Conservation (phyloP, 169 alveolate genomes). For the Cryptosporidium ubiquitum region DNA sequence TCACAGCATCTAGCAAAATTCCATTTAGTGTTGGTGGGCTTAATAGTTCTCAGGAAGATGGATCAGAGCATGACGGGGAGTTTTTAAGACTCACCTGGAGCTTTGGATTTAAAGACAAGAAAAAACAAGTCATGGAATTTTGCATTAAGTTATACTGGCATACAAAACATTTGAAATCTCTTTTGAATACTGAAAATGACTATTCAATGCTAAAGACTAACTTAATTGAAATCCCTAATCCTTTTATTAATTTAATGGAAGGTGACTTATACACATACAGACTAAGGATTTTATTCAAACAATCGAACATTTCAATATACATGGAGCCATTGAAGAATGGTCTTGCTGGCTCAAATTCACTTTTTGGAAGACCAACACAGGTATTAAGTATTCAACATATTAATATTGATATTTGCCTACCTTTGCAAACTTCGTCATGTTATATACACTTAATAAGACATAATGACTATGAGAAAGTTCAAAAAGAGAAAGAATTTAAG, state of each 20-base stretch:
- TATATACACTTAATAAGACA: constrained; percentile 32
- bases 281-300: constrained; percentile 35
- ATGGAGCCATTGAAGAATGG: constrained; percentile 28
- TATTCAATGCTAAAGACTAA: constrained; percentile 13
- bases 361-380: constrained; percentile 42
- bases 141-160: constrained; percentile 30
- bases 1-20: neutral
- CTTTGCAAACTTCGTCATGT: constrained; percentile 43
- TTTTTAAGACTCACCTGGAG: constrained; percentile 49
- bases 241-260: neutral
- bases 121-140: constrained; percentile 7
- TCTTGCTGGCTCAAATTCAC: neutral
- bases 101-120: constrained; percentile 11
- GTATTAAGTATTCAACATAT: constrained; percentile 31
- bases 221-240: neutral
- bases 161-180: constrained; percentile 15
- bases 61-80: neutral
- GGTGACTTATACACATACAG: constrained; percentile 1
- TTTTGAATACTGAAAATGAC: constrained; percentile 7
- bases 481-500: neutral
- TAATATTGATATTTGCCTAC: constrained; percentile 48
- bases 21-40: neutral
- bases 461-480: neutral
- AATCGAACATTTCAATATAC: constrained; percentile 41
- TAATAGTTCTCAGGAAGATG: neutral